Conservation (phyloP, 306 rosid genomes). For the Quercus parvula region DNA sequence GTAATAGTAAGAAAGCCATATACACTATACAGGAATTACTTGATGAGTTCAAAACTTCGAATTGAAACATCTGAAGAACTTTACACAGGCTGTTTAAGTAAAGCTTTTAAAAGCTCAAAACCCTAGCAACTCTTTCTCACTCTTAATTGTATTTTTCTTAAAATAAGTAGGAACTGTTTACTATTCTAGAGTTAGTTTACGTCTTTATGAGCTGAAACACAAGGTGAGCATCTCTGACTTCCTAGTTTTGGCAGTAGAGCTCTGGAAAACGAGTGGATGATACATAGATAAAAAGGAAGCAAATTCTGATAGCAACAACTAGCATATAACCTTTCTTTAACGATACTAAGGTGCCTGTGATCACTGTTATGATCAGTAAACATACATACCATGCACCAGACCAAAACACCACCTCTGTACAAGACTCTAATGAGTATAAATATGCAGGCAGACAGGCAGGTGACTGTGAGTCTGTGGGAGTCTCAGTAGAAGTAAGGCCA, state of each 20-base stretch:
- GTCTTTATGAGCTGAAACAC: conserved; percentile 66
- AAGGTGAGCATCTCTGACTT: conserved; percentile 43
- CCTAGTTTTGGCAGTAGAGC: conserved; percentile 41
- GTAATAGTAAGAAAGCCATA: no score
- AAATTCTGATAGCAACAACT: neutral
- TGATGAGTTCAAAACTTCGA: no score
- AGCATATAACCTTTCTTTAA: neutral
- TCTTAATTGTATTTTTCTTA: conserved; percentile 6
- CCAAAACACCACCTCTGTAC: conserved; percentile 17
- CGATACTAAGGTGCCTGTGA: neutral
- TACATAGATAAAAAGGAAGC: neutral
- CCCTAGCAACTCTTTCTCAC: conserved; percentile 37
- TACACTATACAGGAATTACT: no score
- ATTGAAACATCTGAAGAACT: neutral
- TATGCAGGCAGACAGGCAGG: conserved; percentile 42
- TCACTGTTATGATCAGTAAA: neutral
- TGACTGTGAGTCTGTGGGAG: conserved; percentile 27
- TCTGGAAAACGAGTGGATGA: conserved; percentile 23
- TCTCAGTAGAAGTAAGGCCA: conserved; percentile 25
- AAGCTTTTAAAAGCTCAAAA: conserved; percentile 15
- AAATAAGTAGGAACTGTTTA: conserved; percentile 14
- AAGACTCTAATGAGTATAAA: conserved; percentile 31
- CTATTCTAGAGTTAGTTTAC: conserved; percentile 48
- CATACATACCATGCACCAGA: neutral
- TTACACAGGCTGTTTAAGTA: neutral